Evolutionary conservation across 805 yeast genomes (phyloP).

Genomic region (Wickerhamomyces kurtzmanii): DNA sequence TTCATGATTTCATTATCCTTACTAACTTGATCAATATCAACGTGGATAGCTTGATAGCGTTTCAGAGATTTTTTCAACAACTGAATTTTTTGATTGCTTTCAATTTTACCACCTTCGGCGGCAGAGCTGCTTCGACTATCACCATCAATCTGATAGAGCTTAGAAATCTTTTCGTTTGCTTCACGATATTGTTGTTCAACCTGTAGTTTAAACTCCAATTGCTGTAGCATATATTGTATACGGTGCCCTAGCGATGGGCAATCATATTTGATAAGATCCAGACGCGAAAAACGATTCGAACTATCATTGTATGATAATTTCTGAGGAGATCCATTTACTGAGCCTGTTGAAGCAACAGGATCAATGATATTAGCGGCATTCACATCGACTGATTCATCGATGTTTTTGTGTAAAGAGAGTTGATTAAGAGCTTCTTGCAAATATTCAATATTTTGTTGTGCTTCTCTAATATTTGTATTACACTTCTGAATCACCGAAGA

Average conservation of each 20-base stretch:
- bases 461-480: conserved; percentile 83
- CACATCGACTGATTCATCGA: conserved; percentile 1
- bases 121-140: conserved; percentile 78
- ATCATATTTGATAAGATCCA: conserved; percentile 84
- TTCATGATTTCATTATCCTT: conserved; percentile 57
- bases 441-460: conserved; percentile 85
- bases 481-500: conserved; percentile 82
- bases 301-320: too few relatives aligned
- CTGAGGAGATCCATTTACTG: too few relatives aligned
- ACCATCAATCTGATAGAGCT: conserved; percentile 83
- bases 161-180: conserved; percentile 84
- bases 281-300: conserved; percentile 52
- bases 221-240: conserved; percentile 92
- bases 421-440: conserved; percentile 68
- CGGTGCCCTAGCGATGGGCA: conserved; percentile 92
- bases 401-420: conserved; percentile 32
- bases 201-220: conserved; percentile 84
- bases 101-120: conserved; percentile 81
- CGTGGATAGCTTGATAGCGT: conserved; percentile 83
- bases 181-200: conserved; percentile 90
- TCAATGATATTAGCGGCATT: conserved; percentile 3
- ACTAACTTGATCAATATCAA: conserved; percentile 50
- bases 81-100: conserved; percentile 78
- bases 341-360: too few relatives aligned
- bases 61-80: conserved; percentile 75